A percentile compares a stretch with the other conserved stretches of the same genome.
Evolutionary conservation across 805 yeast species (phyloP).

Genomic region (Starmerella bacillaris): DNA sequence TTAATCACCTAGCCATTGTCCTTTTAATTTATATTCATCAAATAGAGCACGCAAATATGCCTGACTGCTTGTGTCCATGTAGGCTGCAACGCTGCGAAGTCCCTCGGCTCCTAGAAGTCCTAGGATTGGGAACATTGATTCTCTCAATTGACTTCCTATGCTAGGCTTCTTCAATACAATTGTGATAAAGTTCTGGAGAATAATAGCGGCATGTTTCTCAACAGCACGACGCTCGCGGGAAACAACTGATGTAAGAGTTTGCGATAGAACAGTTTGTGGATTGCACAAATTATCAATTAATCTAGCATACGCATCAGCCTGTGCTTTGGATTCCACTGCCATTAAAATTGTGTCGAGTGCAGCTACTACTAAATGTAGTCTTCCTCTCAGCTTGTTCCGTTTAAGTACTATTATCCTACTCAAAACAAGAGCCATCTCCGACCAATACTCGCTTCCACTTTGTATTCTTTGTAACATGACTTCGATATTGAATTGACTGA

Average conservation of each 20-base stretch:
- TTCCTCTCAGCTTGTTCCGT: slow-evolving; percentile 47
- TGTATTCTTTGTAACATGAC: slow-evolving; percentile 27
- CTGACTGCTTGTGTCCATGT: slow-evolving; percentile 53
- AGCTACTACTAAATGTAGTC: slow-evolving; percentile 49
- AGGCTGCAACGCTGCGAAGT: slow-evolving; percentile 39
- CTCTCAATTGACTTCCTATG: not conserved
- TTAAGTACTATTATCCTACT: slow-evolving; percentile 50
- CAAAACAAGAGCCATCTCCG: slow-evolving; percentile 24
- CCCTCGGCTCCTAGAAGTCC: slow-evolving; percentile 55
- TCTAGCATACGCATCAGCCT: slow-evolving; percentile 29
- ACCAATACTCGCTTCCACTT: slow-evolving; percentile 1
- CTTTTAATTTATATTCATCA: slow-evolving; percentile 46
- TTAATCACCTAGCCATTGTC: not conserved
- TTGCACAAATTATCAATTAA: slow-evolving; percentile 55
- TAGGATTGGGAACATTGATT: slow-evolving; percentile 18
- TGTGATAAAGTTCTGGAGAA: slow-evolving; percentile 47
- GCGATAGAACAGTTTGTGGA: slow-evolving; percentile 29
- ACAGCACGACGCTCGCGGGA: slow-evolving; percentile 33
- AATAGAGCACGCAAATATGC: slow-evolving; percentile 49
- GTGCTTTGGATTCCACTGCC: slow-evolving; percentile 14
- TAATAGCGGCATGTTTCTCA: slow-evolving; percentile 11
- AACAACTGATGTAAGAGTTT: slow-evolving; percentile 35
- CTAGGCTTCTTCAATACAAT: slow-evolving; percentile 27
- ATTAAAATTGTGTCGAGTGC: slow-evolving; percentile 36
- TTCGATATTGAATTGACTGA: slow-evolving; percentile 53